Conservation (phyloP, 805 yeast species). For the Zygosaccharomyces kombuchaensis region DNA sequence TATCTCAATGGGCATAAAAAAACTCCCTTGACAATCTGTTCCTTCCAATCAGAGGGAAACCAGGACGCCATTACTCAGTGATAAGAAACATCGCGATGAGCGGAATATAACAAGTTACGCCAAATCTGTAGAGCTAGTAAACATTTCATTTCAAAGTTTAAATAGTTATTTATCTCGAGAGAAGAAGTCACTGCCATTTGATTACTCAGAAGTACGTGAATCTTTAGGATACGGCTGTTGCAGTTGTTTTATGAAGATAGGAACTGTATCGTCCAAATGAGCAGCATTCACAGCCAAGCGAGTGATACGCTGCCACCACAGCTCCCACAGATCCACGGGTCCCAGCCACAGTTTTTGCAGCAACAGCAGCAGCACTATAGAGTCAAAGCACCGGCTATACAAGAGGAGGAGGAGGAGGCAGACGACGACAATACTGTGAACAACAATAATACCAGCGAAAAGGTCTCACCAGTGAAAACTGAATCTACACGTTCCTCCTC, state of each 20-base stretch:
- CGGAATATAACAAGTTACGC: neutral
- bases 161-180: neutral
- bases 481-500: conserved; percentile 11
- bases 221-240: neutral
- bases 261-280: conserved; percentile 13
- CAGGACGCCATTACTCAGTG: neutral
- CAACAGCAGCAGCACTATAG: conserved; percentile 7
- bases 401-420: conserved; percentile 18
- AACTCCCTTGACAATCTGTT: neutral
- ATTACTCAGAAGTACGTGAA: too few species aligned
- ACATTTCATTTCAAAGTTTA: neutral
- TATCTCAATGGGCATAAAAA: conserved; percentile 4
- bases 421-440: neutral
- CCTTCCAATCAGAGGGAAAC: neutral
- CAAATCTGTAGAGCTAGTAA: neutral
- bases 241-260: neutral
- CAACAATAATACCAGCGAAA: neutral
- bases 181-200: neutral
- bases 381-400: conserved; percentile 18
- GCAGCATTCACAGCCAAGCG: conserved; percentile 26
- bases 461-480: neutral
- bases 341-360: conserved; percentile 5
- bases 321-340: conserved; percentile 8
- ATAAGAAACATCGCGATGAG: neutral
- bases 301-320: conserved; percentile 15